Percentiles rank a stretch among this genome's conserved stretches.
These are phyloP conservation scores for Globisporangium irregulare DNA, from an alignment of 352 stramenopile species.

Conservation along the genomic window DNA sequence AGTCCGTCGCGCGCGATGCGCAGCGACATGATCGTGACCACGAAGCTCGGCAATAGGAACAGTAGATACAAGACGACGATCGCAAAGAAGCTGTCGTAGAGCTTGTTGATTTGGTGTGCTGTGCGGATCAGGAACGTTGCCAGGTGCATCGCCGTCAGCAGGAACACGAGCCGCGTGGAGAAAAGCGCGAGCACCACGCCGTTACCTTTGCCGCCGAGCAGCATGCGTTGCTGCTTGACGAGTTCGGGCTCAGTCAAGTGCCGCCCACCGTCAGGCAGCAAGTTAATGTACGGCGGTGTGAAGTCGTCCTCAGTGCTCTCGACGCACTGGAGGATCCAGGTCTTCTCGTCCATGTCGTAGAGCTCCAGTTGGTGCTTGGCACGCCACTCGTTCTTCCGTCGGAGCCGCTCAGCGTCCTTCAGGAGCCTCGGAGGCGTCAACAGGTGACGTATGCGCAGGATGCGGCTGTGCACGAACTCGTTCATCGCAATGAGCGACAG, in stretches of 20 bases:
- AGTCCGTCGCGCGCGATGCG: constrained; percentile 63
- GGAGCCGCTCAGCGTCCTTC: constrained; percentile 58
- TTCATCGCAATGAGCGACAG: constrained; percentile 47
- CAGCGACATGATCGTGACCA: constrained; percentile 61
- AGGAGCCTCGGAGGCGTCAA: constrained; percentile 53
- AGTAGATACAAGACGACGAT: constrained; percentile 34
- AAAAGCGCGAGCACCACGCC: constrained; percentile 62
- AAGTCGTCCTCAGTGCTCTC: constrained; percentile 32
- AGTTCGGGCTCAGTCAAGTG: constrained; percentile 44
- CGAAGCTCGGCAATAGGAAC: constrained; percentile 54
- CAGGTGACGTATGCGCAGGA: constrained; percentile 47
- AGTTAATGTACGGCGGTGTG: constrained; percentile 48
- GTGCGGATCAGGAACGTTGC: constrained; percentile 62
- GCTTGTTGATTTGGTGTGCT: constrained; percentile 30
- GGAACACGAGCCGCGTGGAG: constrained; percentile 65
- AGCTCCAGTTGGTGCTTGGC: constrained; percentile 37
- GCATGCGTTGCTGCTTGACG: constrained; percentile 30
- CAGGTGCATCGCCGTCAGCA: constrained; percentile 68
- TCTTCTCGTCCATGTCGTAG: constrained; percentile 38
- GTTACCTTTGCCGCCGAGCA: constrained; percentile 45
- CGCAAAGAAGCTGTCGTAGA: constrained; percentile 14
- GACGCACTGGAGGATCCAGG: constrained; percentile 33
- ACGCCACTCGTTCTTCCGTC: constrained; percentile 52
- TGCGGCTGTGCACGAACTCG: constrained; percentile 40
- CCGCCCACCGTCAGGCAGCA: constrained; percentile 31